Conservation (phyloP, 1,139 yeast species). For the Lodderomyces beijingensis region DNA sequence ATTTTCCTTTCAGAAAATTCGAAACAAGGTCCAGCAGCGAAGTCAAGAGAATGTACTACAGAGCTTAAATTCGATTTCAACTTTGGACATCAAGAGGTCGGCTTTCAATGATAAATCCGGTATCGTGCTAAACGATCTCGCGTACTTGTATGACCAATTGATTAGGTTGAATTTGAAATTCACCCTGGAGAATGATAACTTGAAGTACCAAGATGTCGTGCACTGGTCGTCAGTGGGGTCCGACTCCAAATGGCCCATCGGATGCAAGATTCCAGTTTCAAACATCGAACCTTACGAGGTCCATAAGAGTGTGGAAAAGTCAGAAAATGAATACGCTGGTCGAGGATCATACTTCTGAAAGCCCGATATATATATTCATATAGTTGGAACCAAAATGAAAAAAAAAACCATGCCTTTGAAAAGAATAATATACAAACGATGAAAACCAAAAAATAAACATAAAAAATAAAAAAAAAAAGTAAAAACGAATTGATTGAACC, state of each 20-base stretch:
- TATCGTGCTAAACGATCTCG: constrained; percentile 34
- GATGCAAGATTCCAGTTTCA: constrained; percentile 33
- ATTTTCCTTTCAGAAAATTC: constrained; percentile 18
- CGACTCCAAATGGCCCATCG: constrained; percentile 46
- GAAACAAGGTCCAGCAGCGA: constrained; percentile 22
- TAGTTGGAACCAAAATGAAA: no score
- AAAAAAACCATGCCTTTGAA: no score
- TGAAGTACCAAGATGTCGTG: constrained; percentile 34
- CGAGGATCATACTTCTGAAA: constrained; percentile 13
- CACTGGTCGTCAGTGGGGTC: constrained; percentile 34
- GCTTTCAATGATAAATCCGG: constrained; percentile 34
- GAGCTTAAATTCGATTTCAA: constrained; percentile 33
- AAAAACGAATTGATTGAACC: no score
- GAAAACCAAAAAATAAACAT: no score
- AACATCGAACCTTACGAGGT: constrained; percentile 14
- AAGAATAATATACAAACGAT: no score
- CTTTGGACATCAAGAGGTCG: constrained; percentile 33
- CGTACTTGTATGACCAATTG: constrained; percentile 37
- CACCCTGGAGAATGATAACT: constrained; percentile 40
- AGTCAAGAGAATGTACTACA: constrained; percentile 31
- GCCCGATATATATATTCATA: no score
- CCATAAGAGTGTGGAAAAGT: neutral
- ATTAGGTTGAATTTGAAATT: constrained; percentile 34
- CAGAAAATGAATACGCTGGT: constrained; percentile 10
- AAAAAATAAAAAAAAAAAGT: no score